Base-by-base conservation (phyloP, 345 rosid species). In the Eucalyptus guilfoylei region DNA sequence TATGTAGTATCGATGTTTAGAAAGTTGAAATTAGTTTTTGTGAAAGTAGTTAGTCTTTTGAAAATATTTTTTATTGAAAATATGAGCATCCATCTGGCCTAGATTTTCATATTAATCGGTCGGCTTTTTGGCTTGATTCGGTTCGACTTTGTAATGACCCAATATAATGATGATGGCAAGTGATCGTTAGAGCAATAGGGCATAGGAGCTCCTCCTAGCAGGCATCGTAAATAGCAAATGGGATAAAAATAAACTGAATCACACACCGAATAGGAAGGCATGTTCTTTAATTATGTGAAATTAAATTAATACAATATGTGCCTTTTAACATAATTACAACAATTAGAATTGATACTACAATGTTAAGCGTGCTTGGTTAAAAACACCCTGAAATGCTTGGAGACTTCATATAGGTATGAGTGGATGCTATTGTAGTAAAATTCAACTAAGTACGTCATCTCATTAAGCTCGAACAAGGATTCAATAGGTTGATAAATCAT, bases 401-500 rank as follows among this genome's bases (percentile, higher is more conserved):
- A 55, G 23, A 55, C 62, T 55, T 55, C 30, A 24, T 24, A 55
- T 5, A 23, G 30, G 30, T 55, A 55, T 55, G 28, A 24, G 30
- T 10, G 10, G 30, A 55, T 55, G 62, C 12, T 23, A 24, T 55
- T 24, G 62, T 4, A 24, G 12, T 44, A 44, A n/a, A 64, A 64
- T 64, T 64, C 37, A 64, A n/a, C 21, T 64, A 64, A 5, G 6
- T 4, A 14, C 0, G 6, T n/a, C 76, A 64, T n/a, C 19, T n/a
- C 21, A n/a, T 64, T 64, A 64, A n/a, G 76, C 2, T 64, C 37
- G 0, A 64, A n/a, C 19, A n/a, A n/a, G 0, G 10, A 4, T 64
- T 14, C 19, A n/a, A 64, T 30, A n/a, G 2, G 72, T 0, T 64
- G 37, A 30, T 17, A 64, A 64, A 2, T 64, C 16, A n/a, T n/a